A percentile compares a stretch with the other conserved stretches of the same genome.
phyloP scores from a whole-genome alignment of 139 green algal genomes.

The Spirogloea muscicola region DNA sequence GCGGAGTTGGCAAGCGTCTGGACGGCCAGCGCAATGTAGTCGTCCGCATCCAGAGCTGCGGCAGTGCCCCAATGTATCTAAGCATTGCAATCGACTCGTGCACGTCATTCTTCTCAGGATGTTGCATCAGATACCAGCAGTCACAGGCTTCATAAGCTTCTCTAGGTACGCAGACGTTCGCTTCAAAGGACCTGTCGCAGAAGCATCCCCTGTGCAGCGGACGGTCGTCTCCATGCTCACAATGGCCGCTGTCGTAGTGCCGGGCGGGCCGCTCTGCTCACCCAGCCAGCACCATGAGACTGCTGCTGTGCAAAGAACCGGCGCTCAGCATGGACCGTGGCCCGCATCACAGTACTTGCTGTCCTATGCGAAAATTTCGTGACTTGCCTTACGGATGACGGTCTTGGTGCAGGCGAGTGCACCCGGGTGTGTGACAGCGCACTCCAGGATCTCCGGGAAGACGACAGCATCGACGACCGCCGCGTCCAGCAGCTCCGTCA shows the following conservation, averaged over 20 bases:
- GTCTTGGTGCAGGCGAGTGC: conserved; percentile 33
- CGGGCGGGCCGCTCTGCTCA: too few species aligned
- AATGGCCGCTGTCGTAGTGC: too few species aligned
- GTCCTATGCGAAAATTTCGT: too few species aligned
- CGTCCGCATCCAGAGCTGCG: conserved; percentile 17
- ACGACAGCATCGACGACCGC: conserved; percentile 22
- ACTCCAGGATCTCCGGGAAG: conserved; percentile 22
- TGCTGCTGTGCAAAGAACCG: too few species aligned
- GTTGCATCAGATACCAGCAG: too few species aligned
- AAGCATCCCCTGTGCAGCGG: conserved; percentile 29
- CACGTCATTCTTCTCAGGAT: not conserved
- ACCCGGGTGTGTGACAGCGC: conserved; percentile 26
- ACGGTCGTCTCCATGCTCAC: conserved; percentile 36
- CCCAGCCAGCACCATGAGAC: too few species aligned
- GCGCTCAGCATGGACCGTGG: too few species aligned
- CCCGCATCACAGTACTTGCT: too few species aligned
- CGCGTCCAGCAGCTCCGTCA: too few species aligned
- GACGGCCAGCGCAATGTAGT: conserved; percentile 38
- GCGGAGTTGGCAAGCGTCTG: conserved; percentile 16
- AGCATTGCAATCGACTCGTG: too few species aligned
- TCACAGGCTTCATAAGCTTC: not conserved
- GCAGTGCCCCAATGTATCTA: not conserved
- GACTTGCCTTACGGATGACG: conserved; percentile 31
- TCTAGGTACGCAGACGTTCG: not conserved
- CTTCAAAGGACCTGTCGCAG: too few species aligned